These are phyloP conservation scores for Wickerhamiella hasegawae DNA, from an alignment of 805 yeast genomes.

Conservation along the genomic window DNA sequence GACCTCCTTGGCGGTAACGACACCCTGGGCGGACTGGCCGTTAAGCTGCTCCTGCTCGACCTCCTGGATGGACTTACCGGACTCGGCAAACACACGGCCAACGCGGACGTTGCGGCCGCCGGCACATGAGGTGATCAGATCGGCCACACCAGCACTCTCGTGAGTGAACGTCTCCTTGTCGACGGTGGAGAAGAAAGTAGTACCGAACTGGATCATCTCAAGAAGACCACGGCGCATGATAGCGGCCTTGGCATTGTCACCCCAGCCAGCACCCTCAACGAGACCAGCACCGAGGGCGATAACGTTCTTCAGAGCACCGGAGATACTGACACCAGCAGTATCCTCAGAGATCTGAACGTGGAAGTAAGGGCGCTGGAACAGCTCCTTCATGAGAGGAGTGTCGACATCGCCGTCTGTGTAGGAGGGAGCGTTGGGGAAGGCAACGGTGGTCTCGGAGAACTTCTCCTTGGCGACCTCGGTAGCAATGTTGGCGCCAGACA, in stretches of 20 bases:
- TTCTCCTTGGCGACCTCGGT: conserved; percentile 90
- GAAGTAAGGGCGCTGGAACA: conserved; percentile 96
- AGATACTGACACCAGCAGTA: conserved; percentile 89
- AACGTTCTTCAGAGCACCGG: conserved; percentile 94
- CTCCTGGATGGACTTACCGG: conserved; percentile 60
- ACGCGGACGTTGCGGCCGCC: conserved; percentile 96
- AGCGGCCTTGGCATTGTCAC: conserved; percentile 96
- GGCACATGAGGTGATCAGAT: conserved; percentile 89
- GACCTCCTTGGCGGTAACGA: conserved; percentile 80
- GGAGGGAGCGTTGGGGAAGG: conserved; percentile 62
- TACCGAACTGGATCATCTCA: conserved; percentile 79
- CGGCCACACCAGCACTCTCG: conserved; percentile 97
- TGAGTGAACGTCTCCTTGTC: conserved; percentile 69
- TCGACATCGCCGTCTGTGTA: conserved; percentile 61
- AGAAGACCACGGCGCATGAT: conserved; percentile 89
- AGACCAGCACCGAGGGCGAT: conserved; percentile 95
- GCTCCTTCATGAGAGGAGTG: conserved; percentile 49
- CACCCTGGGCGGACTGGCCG: conserved; percentile 96
- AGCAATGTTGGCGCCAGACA: conserved; percentile 94
- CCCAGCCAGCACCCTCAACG: conserved; percentile 97
- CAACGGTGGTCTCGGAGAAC: conserved; percentile 97
- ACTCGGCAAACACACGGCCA: conserved; percentile 69
- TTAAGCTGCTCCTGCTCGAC: conserved; percentile 77
- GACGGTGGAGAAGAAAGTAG: conserved; percentile 62
- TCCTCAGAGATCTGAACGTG: conserved; percentile 87